Conservation (phyloP, 331 rosid genomes). For the Quercus lobata region DNA sequence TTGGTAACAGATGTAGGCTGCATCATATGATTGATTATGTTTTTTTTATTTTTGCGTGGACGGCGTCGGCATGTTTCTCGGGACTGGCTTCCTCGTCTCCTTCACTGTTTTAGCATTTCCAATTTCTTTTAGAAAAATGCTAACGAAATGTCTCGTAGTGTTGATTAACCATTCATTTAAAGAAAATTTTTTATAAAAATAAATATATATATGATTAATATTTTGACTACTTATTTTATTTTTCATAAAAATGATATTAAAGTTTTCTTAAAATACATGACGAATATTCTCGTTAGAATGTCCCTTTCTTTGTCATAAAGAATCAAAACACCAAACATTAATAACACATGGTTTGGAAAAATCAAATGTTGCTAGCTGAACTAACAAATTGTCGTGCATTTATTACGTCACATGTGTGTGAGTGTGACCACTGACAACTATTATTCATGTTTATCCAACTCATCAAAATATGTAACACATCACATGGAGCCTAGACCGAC, state of each 20-base stretch:
- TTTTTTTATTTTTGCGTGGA: background rate
- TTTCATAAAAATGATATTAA: accelerated
- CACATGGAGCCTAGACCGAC: too few relatives aligned
- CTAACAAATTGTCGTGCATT: background rate
- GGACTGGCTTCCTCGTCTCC: background rate
- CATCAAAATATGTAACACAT: too few relatives aligned
- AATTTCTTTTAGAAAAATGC: background rate
- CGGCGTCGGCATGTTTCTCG: constrained; percentile 11
- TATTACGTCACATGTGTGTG: background rate
- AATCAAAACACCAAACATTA: background rate
- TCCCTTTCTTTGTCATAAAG: background rate
- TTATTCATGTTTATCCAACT: too few relatives aligned
- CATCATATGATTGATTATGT: background rate
- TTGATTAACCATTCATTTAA: accelerated
- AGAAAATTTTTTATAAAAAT: too few relatives aligned
- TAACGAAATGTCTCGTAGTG: accelerated
- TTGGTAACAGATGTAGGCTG: constrained; percentile 2
- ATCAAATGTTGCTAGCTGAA: background rate
- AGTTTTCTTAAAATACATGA: accelerated
- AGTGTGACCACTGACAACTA: too few relatives aligned
- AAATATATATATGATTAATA: too few relatives aligned
- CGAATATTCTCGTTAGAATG: accelerated
- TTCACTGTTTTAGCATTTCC: background rate
- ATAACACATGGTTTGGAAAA: background rate
- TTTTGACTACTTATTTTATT: accelerated